These are phyloP conservation scores for Ilyonectria mors-panacis DNA, from an alignment of 2,329 filamentous ascomycete species.

Conservation along the genomic window DNA sequence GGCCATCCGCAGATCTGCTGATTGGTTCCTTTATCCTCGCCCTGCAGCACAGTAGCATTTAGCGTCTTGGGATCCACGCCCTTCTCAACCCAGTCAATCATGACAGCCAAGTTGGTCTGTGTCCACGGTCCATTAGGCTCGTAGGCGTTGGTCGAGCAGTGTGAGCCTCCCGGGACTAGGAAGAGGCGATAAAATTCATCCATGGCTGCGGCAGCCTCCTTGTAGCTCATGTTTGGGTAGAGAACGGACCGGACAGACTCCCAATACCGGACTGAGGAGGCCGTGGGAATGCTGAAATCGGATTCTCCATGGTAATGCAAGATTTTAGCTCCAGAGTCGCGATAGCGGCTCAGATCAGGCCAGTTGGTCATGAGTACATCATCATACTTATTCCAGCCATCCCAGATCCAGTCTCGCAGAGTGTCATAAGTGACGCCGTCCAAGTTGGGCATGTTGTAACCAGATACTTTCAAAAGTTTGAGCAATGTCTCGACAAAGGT, in stretches of 20 bases:
- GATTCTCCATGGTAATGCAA: constrained; percentile 19
- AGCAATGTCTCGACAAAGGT: too few species aligned
- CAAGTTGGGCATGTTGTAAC: too few species aligned
- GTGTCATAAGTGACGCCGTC: constrained; percentile 8
- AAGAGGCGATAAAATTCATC: constrained; percentile 17
- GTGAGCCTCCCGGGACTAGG: constrained; percentile 7
- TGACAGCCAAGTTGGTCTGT: constrained; percentile 12
- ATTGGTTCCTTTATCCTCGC: too few species aligned
- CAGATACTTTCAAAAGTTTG: too few species aligned
- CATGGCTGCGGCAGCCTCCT: constrained; percentile 15
- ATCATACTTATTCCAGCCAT: constrained; percentile 14
- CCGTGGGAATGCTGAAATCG: constrained; percentile 1
- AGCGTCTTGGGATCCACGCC: too few species aligned
- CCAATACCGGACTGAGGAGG: too few species aligned
- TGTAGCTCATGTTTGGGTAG: constrained; percentile 17
- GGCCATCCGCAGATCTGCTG: too few species aligned
- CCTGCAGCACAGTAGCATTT: too few species aligned
- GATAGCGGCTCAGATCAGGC: constrained; percentile 15
- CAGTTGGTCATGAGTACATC: constrained; percentile 18
- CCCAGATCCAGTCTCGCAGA: constrained; percentile 18
- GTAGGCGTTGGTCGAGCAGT: constrained; percentile 15
- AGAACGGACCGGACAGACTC: constrained; percentile 17
- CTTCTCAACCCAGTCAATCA: constrained; percentile 1
- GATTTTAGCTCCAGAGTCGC: constrained; percentile 15
- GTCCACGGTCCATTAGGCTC: constrained; percentile 15